phyloP scores from a whole-genome alignment of 1,284 basidiomycete species.

The Ceratobasidium sp. region DNA sequence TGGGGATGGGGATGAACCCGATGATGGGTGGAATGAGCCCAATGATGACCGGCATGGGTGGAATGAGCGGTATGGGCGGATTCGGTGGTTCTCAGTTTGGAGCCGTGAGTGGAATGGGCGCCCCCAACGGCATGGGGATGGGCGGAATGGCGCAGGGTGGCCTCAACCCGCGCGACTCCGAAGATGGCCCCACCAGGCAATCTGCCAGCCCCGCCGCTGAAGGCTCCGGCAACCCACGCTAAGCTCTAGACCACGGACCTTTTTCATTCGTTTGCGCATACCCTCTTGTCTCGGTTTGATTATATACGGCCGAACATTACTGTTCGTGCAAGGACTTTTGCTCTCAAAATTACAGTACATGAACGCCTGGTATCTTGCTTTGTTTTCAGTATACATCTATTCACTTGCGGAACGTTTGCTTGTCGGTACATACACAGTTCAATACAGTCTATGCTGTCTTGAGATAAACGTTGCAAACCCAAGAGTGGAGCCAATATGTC shows the following conservation, averaged over 20 bases:
- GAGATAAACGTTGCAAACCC: no score
- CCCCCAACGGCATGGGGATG: slow-evolving; percentile 35
- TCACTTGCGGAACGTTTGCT: no score
- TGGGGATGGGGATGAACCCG: slow-evolving; percentile 52
- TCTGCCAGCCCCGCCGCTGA: slow-evolving; percentile 21
- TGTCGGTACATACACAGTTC: no score
- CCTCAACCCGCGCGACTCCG: slow-evolving; percentile 3
- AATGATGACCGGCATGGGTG: slow-evolving; percentile 45
- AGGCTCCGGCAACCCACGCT: slow-evolving; percentile 10
- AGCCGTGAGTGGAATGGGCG: slow-evolving; percentile 33
- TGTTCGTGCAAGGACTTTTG: not conserved
- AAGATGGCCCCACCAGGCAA: slow-evolving; percentile 8
- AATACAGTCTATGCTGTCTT: no score
- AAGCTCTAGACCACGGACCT: not conserved
- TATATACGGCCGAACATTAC: not conserved
- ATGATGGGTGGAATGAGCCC: slow-evolving; percentile 40
- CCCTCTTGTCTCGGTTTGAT: not conserved
- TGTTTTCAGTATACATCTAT: no score
- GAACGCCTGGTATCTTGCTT: no score
- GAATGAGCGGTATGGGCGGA: slow-evolving; percentile 34
- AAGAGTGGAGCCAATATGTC: no score
- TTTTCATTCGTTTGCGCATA: not conserved
- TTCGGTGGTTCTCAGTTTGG: slow-evolving; percentile 36
- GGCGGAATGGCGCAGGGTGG: slow-evolving; percentile 4
- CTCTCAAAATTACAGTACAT: not conserved